phyloP scores from a whole-genome alignment of 192 early-diverging fungal genomes.

The Coemansia guatemalensis region DNA sequence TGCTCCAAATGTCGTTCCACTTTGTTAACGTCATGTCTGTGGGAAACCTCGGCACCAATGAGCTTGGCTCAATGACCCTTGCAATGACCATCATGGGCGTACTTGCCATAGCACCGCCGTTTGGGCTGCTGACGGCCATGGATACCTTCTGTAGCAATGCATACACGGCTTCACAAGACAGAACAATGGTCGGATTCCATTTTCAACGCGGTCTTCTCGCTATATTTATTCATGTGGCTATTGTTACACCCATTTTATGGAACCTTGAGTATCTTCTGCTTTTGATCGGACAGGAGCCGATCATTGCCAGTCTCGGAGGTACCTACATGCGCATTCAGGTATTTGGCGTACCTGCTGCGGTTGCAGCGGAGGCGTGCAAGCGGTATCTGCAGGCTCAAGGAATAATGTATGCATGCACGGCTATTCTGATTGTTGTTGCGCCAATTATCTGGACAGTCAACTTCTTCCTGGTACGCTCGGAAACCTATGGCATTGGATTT shows the following conservation, averaged over 20 bases:
- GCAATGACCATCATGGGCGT: constrained; percentile 54
- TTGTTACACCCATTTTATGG: constrained; percentile 18
- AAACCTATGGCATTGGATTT: constrained; percentile 66
- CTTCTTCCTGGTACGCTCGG: constrained; percentile 74
- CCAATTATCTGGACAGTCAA: constrained; percentile 75
- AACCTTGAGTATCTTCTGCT: constrained; percentile 59
- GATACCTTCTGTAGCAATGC: constrained; percentile 31
- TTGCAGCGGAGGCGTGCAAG: constrained; percentile 80
- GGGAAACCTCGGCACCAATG: constrained; percentile 61
- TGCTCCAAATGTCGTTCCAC: constrained; percentile 64
- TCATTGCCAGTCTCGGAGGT: constrained; percentile 58
- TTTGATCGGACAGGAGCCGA: constrained; percentile 66
- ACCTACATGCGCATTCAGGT: constrained; percentile 65
- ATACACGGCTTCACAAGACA: constrained; percentile 31
- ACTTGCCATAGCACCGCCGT: constrained; percentile 59
- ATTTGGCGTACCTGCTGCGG: constrained; percentile 70
- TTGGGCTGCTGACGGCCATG: constrained; percentile 60
- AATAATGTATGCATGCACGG: constrained; percentile 78
- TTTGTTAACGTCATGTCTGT: constrained; percentile 63
- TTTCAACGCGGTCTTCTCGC: constrained; percentile 33
- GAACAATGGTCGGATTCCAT: constrained; percentile 34
- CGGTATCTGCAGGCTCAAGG: constrained; percentile 86
- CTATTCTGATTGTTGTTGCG: constrained; percentile 65
- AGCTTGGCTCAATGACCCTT: constrained; percentile 68
- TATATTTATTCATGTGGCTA: constrained; percentile 6